Evolutionary conservation across 2,329 filamentous ascomycete species (phyloP).

Genomic region (Torrubiellomyces zombiae): DNA sequence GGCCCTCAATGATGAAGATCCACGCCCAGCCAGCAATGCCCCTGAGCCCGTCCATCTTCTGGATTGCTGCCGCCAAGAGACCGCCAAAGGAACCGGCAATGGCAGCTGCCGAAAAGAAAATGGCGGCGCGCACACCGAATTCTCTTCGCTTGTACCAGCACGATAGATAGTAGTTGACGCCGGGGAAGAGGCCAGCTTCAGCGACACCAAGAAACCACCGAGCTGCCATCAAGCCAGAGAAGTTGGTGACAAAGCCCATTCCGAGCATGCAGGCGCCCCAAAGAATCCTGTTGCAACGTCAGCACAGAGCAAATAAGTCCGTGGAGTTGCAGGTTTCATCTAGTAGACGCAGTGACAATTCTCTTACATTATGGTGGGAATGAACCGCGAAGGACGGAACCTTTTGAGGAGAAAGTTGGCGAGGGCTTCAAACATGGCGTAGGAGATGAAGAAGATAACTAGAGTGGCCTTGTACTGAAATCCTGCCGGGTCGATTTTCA

Average conservation of each 20-base stretch:
- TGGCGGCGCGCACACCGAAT: conserved; percentile 62
- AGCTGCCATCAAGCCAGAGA: conserved; percentile 47
- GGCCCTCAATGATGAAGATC: conserved; percentile 56
- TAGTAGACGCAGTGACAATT: neutral
- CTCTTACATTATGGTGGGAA: conserved; percentile 61
- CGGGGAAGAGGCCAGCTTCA: conserved; percentile 62
- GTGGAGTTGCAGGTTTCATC: too few species aligned
- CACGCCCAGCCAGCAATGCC: conserved; percentile 41
- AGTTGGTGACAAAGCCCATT: conserved; percentile 50
- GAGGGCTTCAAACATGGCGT: conserved; percentile 60
- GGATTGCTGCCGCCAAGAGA: conserved; percentile 54
- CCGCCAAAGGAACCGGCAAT: conserved; percentile 65
- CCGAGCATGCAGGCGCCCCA: conserved; percentile 56
- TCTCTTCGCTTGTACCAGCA: conserved; percentile 74
- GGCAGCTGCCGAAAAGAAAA: conserved; percentile 74
- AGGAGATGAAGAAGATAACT: conserved; percentile 77
- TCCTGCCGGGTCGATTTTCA: conserved; percentile 39
- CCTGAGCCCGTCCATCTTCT: conserved; percentile 48
- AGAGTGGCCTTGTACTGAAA: conserved; percentile 57
- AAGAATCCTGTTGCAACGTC: conserved; percentile 25
- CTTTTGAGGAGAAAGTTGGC: conserved; percentile 71
- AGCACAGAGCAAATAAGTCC: too few species aligned
- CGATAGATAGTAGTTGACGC: conserved; percentile 64
- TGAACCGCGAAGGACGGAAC: conserved; percentile 59
- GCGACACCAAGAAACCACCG: conserved; percentile 56